Conservation (phyloP, 306 rosid species). For the Sechiopsis laciniata region DNA sequence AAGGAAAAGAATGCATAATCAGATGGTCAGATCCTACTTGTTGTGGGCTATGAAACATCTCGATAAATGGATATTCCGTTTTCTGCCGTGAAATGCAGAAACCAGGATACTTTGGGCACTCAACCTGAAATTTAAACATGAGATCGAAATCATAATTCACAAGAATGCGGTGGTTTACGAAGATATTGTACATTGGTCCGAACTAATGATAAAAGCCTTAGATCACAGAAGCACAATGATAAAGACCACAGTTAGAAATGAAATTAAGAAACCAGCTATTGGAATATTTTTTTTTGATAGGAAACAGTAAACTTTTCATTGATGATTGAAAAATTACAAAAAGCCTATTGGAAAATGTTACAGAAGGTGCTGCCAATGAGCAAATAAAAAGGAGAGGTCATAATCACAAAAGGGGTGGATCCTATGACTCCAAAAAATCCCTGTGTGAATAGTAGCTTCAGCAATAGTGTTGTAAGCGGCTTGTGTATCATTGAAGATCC, state of each 20-base stretch:
- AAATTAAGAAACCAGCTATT: neutral
- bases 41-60: conserved; percentile 69
- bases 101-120: conserved; percentile 96
- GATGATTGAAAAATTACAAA: too few species aligned
- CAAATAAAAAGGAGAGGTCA: too few species aligned
- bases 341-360: too few species aligned
- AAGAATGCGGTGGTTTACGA: neutral
- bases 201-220: neutral
- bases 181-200: neutral
- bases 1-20: neutral
- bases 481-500: too few species aligned
- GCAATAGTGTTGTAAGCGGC: too few species aligned
- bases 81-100: conserved; percentile 80
- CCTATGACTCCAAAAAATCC: too few species aligned
- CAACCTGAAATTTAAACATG: conserved; percentile 57
- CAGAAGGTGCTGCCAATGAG: too few species aligned
- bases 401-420: too few species aligned
- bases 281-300: too few species aligned
- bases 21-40: conserved; percentile 44
- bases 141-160: conserved; percentile 4
- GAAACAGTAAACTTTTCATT: too few species aligned
- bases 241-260: neutral
- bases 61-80: conserved; percentile 84
- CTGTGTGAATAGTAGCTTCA: too few species aligned
- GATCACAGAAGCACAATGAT: neutral